Conservation (phyloP, 2,329 filamentous ascomycete species). For the Zasmidium angulare region DNA sequence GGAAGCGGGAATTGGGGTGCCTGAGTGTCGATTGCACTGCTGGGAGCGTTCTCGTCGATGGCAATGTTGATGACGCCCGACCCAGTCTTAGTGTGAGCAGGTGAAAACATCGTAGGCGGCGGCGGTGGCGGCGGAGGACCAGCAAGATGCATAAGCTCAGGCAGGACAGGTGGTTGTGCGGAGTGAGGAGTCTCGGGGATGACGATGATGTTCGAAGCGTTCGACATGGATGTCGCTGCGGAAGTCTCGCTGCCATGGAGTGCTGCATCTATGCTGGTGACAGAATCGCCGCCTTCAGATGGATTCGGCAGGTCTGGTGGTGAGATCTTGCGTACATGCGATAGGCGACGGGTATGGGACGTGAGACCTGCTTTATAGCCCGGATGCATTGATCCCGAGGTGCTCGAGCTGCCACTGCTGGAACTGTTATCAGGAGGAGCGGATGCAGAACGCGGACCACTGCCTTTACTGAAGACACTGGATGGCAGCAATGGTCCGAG, state of each 20-base stretch:
- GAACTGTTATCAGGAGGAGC: constrained; percentile 46
- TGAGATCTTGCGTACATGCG: constrained; percentile 46
- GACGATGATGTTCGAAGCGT: constrained; percentile 47
- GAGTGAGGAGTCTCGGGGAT: constrained; percentile 33
- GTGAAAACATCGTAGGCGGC: constrained; percentile 38
- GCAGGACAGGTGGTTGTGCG: constrained; percentile 39
- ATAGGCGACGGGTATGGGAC: constrained; percentile 37
- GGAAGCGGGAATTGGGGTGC: constrained; percentile 25
- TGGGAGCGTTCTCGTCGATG: constrained; percentile 41
- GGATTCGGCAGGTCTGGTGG: constrained; percentile 36
- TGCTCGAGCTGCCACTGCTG: constrained; percentile 6
- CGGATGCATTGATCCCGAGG: constrained; percentile 30
- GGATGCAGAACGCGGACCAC: constrained; percentile 45
- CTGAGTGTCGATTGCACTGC: constrained; percentile 14
- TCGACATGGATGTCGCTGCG: too few relatives aligned
- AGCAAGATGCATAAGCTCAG: constrained; percentile 62
- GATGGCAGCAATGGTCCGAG: constrained; percentile 49
- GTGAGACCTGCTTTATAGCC: constrained; percentile 35
- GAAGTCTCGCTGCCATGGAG: constrained; percentile 42
- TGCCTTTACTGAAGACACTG: constrained; percentile 46
- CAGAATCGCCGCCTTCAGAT: constrained; percentile 19
- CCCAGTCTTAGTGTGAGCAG: constrained; percentile 23
- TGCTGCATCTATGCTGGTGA: constrained; percentile 54
- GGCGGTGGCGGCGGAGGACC: constrained; percentile 48
- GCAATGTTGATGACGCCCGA: constrained; percentile 45